These are phyloP conservation scores for Apiotrichum brassicae DNA, from an alignment of 1,284 basidiomycete species.

Conservation along the genomic window DNA sequence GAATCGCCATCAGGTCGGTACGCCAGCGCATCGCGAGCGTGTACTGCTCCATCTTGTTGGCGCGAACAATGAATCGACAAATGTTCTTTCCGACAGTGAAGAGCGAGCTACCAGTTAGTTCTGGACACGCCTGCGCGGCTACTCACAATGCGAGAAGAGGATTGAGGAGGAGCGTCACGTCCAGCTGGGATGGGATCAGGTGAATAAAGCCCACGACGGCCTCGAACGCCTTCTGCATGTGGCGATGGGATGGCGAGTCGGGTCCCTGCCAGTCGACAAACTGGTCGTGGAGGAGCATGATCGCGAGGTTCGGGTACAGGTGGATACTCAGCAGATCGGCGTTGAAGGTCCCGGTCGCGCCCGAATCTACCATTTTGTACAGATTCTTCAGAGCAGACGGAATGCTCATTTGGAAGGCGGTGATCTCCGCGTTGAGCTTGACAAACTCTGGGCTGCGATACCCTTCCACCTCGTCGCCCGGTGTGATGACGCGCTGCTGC, in stretches of 20 bases:
- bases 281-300: slow-evolving; percentile 31
- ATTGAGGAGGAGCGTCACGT: slow-evolving; percentile 31
- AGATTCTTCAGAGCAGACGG: slow-evolving; percentile 29
- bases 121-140: no score
- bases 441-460: slow-evolving; percentile 19
- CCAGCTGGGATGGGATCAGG: slow-evolving; percentile 37
- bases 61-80: slow-evolving; percentile 25
- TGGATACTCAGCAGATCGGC: slow-evolving; percentile 33
- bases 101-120: slow-evolving; percentile 19
- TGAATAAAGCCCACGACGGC: slow-evolving; percentile 32
- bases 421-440: slow-evolving; percentile 27
- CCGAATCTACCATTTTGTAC: slow-evolving; percentile 22
- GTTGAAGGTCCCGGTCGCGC: slow-evolving; percentile 16
- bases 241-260: slow-evolving; percentile 11
- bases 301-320: slow-evolving; percentile 33
- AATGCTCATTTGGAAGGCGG: slow-evolving; percentile 26
- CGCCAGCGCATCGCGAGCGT: slow-evolving; percentile 24
- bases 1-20: slow-evolving; percentile 26
- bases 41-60: slow-evolving; percentile 18
- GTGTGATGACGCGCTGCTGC: slow-evolving; percentile 29
- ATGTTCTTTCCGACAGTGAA: slow-evolving; percentile 32
- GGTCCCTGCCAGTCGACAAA: slow-evolving; percentile 27
- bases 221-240: slow-evolving; percentile 28
- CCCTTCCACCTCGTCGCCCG: slow-evolving; percentile 27
- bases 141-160: slow-evolving; percentile 34